Conservation (phyloP, 2,329 filamentous ascomycete genomes). For the Tetracladium maxilliforme region DNA sequence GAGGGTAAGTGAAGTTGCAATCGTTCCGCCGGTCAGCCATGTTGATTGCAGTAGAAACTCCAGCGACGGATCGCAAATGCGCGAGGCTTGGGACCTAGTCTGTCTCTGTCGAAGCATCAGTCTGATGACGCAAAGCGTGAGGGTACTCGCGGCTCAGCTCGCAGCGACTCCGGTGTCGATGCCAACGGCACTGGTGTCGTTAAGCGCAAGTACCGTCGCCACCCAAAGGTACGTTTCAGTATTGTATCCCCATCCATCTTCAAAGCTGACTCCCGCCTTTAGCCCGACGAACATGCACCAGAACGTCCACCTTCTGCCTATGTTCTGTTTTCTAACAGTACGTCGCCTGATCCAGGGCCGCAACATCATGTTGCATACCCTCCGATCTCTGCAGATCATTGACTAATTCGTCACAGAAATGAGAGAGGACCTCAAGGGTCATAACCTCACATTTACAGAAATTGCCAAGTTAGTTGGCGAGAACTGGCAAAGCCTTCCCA, state of each 20-base stretch:
- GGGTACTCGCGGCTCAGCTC: slow-evolving; percentile 15
- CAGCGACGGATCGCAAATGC: slow-evolving; percentile 69
- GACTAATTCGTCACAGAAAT: slow-evolving; percentile 34
- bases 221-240: slow-evolving; percentile 53
- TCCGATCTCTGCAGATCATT: slow-evolving; percentile 1
- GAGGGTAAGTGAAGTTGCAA: slow-evolving; percentile 55
- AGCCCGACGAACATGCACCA: slow-evolving; percentile 68
- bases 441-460: slow-evolving; percentile 67
- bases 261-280: slow-evolving; percentile 1
- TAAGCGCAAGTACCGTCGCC: slow-evolving; percentile 66
- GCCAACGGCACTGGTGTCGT: slow-evolving; percentile 32
- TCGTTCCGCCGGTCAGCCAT: slow-evolving; percentile 4
- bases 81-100: slow-evolving; percentile 42
- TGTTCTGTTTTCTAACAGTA: slow-evolving; percentile 75
- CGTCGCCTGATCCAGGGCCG: slow-evolving; percentile 16
- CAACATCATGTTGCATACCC: slow-evolving; percentile 8
- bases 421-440: slow-evolving; percentile 62
- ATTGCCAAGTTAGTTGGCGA: slow-evolving; percentile 74
- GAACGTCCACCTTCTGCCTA: slow-evolving; percentile 72
- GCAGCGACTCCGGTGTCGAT: too few relatives aligned
- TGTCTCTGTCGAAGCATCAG: slow-evolving; percentile 14
- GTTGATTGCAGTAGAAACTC: slow-evolving; percentile 43
- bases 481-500: slow-evolving; percentile 60
- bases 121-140: slow-evolving; percentile 17
- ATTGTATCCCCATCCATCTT: slow-evolving; percentile 8